Conservation (phyloP, 805 yeast species). For the Nakazawaea wickerhamii region DNA sequence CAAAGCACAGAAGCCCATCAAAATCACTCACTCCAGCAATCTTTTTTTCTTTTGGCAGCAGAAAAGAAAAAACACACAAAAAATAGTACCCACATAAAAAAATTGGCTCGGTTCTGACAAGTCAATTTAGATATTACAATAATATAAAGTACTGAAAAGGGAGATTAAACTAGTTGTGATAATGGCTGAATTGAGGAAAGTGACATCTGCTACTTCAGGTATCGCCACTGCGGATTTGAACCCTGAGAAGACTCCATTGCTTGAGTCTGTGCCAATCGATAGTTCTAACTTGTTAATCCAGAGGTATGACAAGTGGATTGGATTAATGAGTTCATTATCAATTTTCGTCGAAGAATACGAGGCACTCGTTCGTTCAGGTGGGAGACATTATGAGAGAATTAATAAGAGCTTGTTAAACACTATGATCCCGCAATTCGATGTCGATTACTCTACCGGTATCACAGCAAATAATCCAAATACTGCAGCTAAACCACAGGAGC, state of each 20-base stretch:
- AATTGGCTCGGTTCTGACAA: too few relatives aligned
- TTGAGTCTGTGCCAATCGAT: constrained; percentile 11
- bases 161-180: background rate
- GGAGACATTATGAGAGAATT: constrained; percentile 23
- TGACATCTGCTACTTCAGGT: constrained; percentile 3
- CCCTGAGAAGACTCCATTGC: constrained; percentile 11
- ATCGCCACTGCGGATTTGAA: constrained; percentile 11
- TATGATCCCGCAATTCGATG: constrained; percentile 26
- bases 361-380: constrained; percentile 17
- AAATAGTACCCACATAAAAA: too few relatives aligned
- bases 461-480: background rate
- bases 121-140: too few relatives aligned
- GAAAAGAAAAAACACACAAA: too few relatives aligned
- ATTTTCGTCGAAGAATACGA: constrained; percentile 23
- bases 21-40: too few relatives aligned
- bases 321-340: constrained; percentile 21
- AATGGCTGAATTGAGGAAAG: background rate
- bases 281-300: constrained; percentile 13
- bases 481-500: background rate
- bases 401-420: constrained; percentile 18
- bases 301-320: constrained; percentile 24
- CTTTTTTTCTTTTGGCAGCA: too few relatives aligned
- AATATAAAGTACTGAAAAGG: too few relatives aligned
- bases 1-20: too few relatives aligned
- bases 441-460: constrained; percentile 17